Evolutionary conservation across 2,329 filamentous ascomycete genomes (phyloP).

Genomic region (Aspergillus neoniger): DNA sequence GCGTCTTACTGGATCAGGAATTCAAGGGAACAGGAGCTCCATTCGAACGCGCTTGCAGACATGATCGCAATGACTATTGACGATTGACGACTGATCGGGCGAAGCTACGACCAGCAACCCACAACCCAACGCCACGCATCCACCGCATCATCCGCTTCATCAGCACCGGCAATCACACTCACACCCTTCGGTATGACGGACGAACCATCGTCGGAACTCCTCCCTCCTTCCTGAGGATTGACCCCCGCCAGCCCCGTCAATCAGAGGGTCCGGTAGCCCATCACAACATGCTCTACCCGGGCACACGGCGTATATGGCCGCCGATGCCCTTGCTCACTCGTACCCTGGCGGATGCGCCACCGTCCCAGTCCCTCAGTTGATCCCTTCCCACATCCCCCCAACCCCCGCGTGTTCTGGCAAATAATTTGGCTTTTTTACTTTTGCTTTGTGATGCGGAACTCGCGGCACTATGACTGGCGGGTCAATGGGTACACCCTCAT

Average conservation of each 20-base stretch:
- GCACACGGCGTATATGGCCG: slow-evolving; percentile 9
- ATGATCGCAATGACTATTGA: background rate
- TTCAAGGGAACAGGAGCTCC: background rate
- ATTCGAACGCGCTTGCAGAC: background rate
- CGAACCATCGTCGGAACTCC: slow-evolving; percentile 15
- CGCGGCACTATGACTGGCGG: background rate
- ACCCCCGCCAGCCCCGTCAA: slow-evolving; percentile 9
- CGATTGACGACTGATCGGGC: background rate
- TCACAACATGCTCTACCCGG: slow-evolving; percentile 1
- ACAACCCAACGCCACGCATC: slow-evolving; percentile 6
- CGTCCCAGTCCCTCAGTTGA: slow-evolving; percentile 6
- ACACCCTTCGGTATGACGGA: slow-evolving; percentile 12
- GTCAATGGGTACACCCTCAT: background rate
- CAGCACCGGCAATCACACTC: slow-evolving; percentile 1
- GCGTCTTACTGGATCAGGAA: background rate
- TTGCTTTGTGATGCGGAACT: slow-evolving; percentile 3
- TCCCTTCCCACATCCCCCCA: slow-evolving; percentile 1
- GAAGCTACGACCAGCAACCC: background rate
- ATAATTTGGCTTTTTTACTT: slow-evolving; percentile 2
- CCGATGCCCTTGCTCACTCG: slow-evolving; percentile 12
- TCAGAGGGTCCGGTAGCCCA: slow-evolving; percentile 12
- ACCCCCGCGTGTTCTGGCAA: slow-evolving; percentile 9
- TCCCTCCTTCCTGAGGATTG: slow-evolving; percentile 4
- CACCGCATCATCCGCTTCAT: slow-evolving; percentile 9
- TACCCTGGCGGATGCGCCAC: slow-evolving; percentile 6